Percentiles rank a stretch among this genome's conserved stretches.
Conservation (phyloP, 345 rosid species). For the Lumnitzera racemosa region DNA sequence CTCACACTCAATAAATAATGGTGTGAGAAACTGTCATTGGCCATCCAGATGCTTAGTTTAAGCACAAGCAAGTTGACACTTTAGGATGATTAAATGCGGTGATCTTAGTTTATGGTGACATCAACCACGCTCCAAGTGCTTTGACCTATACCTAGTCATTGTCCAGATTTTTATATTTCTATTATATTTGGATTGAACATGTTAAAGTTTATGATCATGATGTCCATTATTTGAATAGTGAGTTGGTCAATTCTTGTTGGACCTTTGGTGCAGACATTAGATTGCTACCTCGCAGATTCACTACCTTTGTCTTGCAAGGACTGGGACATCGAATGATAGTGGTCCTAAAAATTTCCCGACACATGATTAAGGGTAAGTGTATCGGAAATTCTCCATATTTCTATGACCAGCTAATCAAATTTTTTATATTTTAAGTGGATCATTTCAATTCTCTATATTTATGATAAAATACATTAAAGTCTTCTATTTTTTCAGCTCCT, state of each 20-base stretch:
- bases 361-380: too few relatives aligned
- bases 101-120: neutral
- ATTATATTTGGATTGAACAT: constrained; percentile 55
- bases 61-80: constrained; percentile 15
- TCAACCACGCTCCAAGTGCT: neutral
- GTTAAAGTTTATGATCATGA: constrained; percentile 27
- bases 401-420: too few relatives aligned
- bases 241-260: constrained; percentile 27
- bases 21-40: constrained; percentile 20
- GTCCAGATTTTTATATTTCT: neutral
- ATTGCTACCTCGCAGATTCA: constrained; percentile 3
- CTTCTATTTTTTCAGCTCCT: too few relatives aligned
- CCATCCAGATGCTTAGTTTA: constrained; percentile 49
- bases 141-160: neutral
- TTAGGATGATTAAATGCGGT: constrained; percentile 19
- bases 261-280: constrained; percentile 52
- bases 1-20: constrained; percentile 18
- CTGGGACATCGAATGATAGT: constrained; percentile 16
- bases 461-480: too few relatives aligned
- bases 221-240: constrained; percentile 20
- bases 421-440: too few relatives aligned
- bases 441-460: too few relatives aligned
- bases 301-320: constrained; percentile 12
- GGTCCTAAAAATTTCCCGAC: neutral
- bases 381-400: too few relatives aligned